A percentile compares a stretch with the other conserved stretches of the same genome.
These are phyloP conservation scores for Rhizoclosmatium globosum DNA, from an alignment of 192 early-diverging fungal genomes.

Conservation along the genomic window DNA sequence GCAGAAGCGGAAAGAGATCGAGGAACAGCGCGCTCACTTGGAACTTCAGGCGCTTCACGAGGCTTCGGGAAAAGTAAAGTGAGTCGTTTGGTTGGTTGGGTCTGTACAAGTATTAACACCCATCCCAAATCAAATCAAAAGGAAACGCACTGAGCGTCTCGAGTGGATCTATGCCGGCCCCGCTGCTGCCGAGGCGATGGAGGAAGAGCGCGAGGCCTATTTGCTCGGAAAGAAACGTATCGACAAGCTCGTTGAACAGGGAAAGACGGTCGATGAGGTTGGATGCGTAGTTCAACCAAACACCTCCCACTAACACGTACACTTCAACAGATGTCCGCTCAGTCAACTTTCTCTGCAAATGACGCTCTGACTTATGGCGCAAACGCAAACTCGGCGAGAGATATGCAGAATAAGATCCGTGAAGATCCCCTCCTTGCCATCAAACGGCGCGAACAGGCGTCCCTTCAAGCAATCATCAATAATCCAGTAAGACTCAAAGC, in stretches of 20 bases:
- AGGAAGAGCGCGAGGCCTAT: constrained; percentile 86
- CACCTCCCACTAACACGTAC: not conserved
- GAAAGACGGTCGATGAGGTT: constrained; percentile 51
- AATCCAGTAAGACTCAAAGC: constrained; percentile 75
- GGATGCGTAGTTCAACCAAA: constrained; percentile 4
- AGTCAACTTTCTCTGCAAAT: constrained; percentile 30
- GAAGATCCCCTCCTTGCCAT: constrained; percentile 94
- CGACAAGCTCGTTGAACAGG: constrained; percentile 63
- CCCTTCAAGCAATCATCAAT: constrained; percentile 75
- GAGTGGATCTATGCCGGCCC: constrained; percentile 98
- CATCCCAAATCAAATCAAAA: not conserved
- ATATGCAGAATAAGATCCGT: constrained; percentile 83
- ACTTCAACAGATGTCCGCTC: constrained; percentile 33
- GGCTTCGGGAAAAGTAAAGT: constrained; percentile 50
- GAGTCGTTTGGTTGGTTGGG: not conserved
- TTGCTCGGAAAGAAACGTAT: constrained; percentile 90
- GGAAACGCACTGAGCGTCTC: constrained; percentile 64
- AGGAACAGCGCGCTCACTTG: constrained; percentile 88
- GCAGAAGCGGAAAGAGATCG: constrained; percentile 88
- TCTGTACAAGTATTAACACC: not conserved
- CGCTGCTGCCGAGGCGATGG: constrained; percentile 49
- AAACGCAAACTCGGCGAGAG: constrained; percentile 79
- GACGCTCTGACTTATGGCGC: constrained; percentile 53
- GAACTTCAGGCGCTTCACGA: constrained; percentile 85
- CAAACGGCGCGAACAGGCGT: constrained; percentile 84